A percentile compares a stretch with the other conserved stretches of the same genome.
Evolutionary conservation across 1,284 basidiomycete species (phyloP).

Genomic region (Sphaerobolus stellatus): DNA sequence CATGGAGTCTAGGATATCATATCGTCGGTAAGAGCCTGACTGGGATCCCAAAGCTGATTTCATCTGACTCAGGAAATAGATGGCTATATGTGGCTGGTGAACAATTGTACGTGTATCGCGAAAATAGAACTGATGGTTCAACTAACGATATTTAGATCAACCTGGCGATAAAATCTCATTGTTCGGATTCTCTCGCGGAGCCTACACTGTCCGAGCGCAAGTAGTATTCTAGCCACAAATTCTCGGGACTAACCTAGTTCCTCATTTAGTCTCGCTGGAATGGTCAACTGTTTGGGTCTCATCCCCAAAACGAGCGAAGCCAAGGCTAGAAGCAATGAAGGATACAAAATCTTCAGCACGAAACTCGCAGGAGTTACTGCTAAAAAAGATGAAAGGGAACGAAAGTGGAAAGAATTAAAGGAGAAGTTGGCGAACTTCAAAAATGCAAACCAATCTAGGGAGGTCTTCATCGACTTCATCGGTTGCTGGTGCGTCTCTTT

Average conservation of each 20-base stretch:
- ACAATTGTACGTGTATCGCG: conserved; percentile 51
- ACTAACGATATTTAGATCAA: conserved; percentile 25
- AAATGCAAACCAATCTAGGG: conserved; percentile 51
- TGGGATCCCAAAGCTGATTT: not conserved
- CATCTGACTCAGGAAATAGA: conserved; percentile 30
- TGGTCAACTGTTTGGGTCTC: conserved; percentile 43
- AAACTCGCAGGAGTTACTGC: conserved; percentile 15
- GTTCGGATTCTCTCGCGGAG: conserved; percentile 37
- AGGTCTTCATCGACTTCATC: conserved; percentile 53
- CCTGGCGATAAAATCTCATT: conserved; percentile 34
- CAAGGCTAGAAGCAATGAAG: not conserved
- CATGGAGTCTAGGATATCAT: conserved; percentile 53
- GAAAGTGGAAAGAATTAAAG: conserved; percentile 29
- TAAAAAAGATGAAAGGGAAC: conserved; percentile 54
- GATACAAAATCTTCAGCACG: not conserved
- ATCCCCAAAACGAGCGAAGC: conserved; percentile 46
- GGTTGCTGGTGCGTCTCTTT: conserved; percentile 48
- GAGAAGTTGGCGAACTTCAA: conserved; percentile 41
- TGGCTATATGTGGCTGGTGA: conserved; percentile 64
- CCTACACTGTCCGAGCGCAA: conserved; percentile 35
- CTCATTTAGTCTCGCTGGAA: conserved; percentile 20
- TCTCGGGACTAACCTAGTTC: no score
- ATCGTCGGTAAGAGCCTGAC: conserved; percentile 40
- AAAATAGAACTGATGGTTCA: not conserved
- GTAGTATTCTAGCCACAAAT: conserved; percentile 43